These are phyloP conservation scores for Xylaria intraflava DNA, from an alignment of 495 filamentous ascomycete genomes.

Conservation along the genomic window DNA sequence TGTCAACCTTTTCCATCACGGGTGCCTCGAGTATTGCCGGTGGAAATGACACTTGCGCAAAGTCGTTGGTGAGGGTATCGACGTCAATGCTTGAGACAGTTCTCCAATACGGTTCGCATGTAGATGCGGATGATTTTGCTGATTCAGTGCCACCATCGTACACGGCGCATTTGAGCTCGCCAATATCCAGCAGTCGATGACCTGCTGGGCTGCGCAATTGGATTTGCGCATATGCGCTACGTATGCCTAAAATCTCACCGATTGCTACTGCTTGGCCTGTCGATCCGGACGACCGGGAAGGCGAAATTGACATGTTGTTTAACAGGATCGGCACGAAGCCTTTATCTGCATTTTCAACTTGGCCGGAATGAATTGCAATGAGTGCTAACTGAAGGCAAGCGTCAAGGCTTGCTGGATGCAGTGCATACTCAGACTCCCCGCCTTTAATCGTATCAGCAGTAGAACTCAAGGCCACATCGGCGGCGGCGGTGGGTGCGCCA, in stretches of 20 bases:
- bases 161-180: background rate
- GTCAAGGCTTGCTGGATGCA: constrained; percentile 34
- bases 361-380: background rate
- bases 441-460: constrained; percentile 16
- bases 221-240: background rate
- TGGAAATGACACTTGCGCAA: background rate
- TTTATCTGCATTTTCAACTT: background rate
- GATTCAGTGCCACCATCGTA: background rate
- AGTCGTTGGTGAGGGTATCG: background rate
- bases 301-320: background rate
- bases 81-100: background rate
- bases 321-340: background rate
- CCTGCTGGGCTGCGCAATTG: background rate
- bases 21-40: background rate
- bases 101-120: background rate
- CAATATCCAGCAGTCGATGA: background rate
- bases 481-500: background rate
- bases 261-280: background rate
- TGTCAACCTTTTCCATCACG: background rate
- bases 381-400: constrained; percentile 10
- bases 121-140: background rate
- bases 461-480: constrained; percentile 18
- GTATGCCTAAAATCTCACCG: background rate
- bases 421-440: constrained; percentile 27
- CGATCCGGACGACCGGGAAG: background rate